These are phyloP conservation scores for Moesziomyces parantarcticus DNA, from an alignment of 1,284 basidiomycete species.

Conservation along the genomic window DNA sequence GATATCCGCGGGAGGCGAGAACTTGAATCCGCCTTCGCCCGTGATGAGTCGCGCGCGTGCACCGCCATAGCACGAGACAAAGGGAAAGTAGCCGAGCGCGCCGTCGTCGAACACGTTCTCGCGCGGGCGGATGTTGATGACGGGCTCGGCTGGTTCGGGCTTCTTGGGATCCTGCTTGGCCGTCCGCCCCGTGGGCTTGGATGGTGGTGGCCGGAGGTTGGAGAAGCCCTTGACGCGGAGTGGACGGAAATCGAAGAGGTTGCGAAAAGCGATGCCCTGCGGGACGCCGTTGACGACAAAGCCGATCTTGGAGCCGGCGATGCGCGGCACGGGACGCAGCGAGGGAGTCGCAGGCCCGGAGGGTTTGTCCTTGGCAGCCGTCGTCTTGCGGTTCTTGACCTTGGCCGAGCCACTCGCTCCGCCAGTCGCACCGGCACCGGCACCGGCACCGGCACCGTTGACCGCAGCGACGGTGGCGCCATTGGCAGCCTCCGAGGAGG, in stretches of 20 bases:
- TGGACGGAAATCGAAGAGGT: slow-evolving; percentile 90
- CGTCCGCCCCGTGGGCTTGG: slow-evolving; percentile 3
- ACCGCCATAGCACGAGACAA: slow-evolving; percentile 91
- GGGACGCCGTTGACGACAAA: slow-evolving; percentile 93
- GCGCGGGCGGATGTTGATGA: slow-evolving; percentile 60
- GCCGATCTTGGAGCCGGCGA: slow-evolving; percentile 80
- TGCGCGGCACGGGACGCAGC: slow-evolving; percentile 77
- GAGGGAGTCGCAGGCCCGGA: slow-evolving; percentile 49
- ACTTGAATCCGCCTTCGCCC: slow-evolving; percentile 78
- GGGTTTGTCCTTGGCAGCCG: slow-evolving; percentile 41
- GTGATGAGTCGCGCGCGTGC: slow-evolving; percentile 86
- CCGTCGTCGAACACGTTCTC: slow-evolving; percentile 92
- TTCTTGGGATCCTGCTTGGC: slow-evolving; percentile 15
- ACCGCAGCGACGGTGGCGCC: slow-evolving; percentile 2
- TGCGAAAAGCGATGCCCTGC: slow-evolving; percentile 85
- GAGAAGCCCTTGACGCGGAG: slow-evolving; percentile 68
- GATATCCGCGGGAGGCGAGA: slow-evolving; percentile 72
- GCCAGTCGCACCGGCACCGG: slow-evolving; percentile 1
- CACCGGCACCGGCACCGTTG: slow-evolving; percentile 6
- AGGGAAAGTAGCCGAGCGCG: slow-evolving; percentile 92
- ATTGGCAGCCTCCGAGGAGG: not conserved
- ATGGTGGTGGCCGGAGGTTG: slow-evolving; percentile 10
- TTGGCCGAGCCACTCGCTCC: slow-evolving; percentile 30
- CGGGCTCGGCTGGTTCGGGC: slow-evolving; percentile 17
- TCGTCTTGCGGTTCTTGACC: slow-evolving; percentile 40